Conservation (phyloP, 2,329 filamentous ascomycete species). For the Chaetomium sp. region DNA sequence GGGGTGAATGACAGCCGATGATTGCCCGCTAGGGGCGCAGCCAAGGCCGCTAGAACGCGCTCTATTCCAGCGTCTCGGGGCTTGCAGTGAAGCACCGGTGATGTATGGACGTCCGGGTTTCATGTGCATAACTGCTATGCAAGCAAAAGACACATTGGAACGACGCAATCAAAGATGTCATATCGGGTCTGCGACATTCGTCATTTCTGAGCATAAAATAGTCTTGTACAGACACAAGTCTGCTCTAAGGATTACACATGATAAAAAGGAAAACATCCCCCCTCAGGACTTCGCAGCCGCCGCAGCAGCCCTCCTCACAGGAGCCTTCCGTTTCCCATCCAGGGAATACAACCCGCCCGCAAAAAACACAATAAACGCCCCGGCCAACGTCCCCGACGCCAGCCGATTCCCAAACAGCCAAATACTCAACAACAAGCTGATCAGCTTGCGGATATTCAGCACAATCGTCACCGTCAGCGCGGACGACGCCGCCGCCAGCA, state of each 20-base stretch:
- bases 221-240: too few species aligned
- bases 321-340: conserved; percentile 44
- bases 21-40: conserved; percentile 6
- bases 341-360: conserved; percentile 88
- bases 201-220: too few species aligned
- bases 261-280: background rate
- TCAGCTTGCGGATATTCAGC: conserved; percentile 87
- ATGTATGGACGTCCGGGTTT: too few species aligned
- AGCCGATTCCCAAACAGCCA: conserved; percentile 88
- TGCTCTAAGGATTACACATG: too few species aligned
- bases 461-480: conserved; percentile 96
- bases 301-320: conserved; percentile 24
- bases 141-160: too few species aligned
- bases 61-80: conserved; percentile 11
- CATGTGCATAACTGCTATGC: too few species aligned
- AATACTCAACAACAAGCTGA: conserved; percentile 85
- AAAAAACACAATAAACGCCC: conserved; percentile 79
- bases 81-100: too few species aligned
- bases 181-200: too few species aligned
- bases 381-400: conserved; percentile 67
- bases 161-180: too few species aligned
- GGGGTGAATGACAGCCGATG: conserved; percentile 4
- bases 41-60: conserved; percentile 15
- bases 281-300: conserved; percentile 14
- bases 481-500: conserved; percentile 81